Evolutionary conservation across 805 yeast genomes (phyloP), one percentile per base, ranked within the genome.

Genomic region (Candida nitratophila): DNA sequence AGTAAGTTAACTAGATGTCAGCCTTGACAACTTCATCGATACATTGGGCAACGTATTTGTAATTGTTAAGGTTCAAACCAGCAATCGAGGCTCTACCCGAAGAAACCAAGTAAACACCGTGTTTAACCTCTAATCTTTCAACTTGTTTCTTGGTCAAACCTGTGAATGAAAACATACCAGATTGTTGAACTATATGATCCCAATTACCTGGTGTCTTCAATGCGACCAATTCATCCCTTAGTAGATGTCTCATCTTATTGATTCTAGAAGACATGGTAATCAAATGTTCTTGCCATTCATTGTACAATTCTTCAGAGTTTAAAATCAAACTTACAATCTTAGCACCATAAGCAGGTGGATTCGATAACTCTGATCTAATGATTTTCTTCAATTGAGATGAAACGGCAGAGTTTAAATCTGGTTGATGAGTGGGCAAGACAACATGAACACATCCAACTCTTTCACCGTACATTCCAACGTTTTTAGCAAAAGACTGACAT

Each of bases 401-500:
- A 48, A 90, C 71, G 19, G 90, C 87, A 19, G 57, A 61, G 50
- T 73, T 72, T 45, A 79, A 71, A 3, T 60, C 58, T 1, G 64
- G 55, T 46, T 66, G 61, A 21, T 66, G 56, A 32, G 65, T 65
- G 31, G 79, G 76, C 22, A 81, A 61, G 11, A 87, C 77, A 21
- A 90, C 62, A 60, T 90, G 96, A 64, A 91, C 76, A 22, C 93
- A 95, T 50, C 99, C 99, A 30, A 84, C 88, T 71, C 99, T 84
- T 73, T 91, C 98, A 64, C 98, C 98, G 61, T 91, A 91, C 80
- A 91, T 83, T 52, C 98, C 98, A 59, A 86, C 86, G 68, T 93
- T 91, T 66, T 91, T 91, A 45, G 98, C 96, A 66, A 91, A 91
- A 10, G 96, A 89, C 73, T 91, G 99, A 67, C 96, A 89, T 46